Evolutionary conservation across 306 rosid genomes (phyloP), one percentile per base, ranked within the genome.

Genomic region (Quercus rubra): DNA sequence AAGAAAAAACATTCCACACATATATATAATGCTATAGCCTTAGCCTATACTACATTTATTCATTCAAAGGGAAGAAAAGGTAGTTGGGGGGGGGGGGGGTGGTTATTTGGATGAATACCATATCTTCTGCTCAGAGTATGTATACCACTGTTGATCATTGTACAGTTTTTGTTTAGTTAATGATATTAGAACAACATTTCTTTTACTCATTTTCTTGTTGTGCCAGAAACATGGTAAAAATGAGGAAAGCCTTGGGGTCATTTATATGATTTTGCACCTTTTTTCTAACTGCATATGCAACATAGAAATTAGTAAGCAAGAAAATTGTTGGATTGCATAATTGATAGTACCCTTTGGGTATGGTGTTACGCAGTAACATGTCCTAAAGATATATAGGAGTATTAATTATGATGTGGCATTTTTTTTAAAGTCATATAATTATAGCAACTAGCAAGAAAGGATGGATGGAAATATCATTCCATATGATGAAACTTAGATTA

Each of bases 161-260:
- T 91, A 86, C 84, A 91, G 84, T 1, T 81, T n/a, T 28, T 33
- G 33, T 77, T 55, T 13, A 57, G 79, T 56, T 74, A 56, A 73
- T 55, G 25, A 19, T 62, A 59, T 73, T 17, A 21, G 51, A 35
- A 33, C 54, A 33, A 68, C 41, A 6, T 18, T 33, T 10, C 30
- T 58, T 58, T 71, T 13, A 57, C 11, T 77, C 1, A 43, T 61
- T 63, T 81, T 76, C 51, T 56, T 64, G 21, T 56, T 56, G 57
- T 15, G 28, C 67, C 23, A 15, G 46, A 43, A n/a, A 72, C 31
- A 31, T 1, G 30, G 20, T 58, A 58, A 2, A 20, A 15, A 58
- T 58, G 30, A 58, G 64, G 25, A 57, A 57, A 57, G 63, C 11
- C 54, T 49, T 49, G 54, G 54, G 54, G 54, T 3, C 54, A 49